phyloP scores from a whole-genome alignment of 805 yeast species.

The Komagataella populi region DNA sequence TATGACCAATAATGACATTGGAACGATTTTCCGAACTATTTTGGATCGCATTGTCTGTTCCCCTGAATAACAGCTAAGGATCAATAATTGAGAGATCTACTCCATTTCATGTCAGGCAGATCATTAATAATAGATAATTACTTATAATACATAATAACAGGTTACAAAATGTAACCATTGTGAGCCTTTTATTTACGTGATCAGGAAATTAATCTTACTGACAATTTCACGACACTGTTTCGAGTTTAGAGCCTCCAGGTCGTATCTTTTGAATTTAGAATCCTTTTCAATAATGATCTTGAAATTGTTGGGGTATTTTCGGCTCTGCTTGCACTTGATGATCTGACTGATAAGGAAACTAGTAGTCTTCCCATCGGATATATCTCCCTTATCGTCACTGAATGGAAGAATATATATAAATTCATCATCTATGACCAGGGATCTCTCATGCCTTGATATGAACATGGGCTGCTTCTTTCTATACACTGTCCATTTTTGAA shows the following conservation, averaged over 20 bases:
- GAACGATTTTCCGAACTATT: not conserved
- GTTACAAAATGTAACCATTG: not conserved
- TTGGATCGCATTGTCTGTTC: not conserved
- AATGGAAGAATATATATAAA: conserved; percentile 82
- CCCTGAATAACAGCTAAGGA: not conserved
- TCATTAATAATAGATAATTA: not conserved
- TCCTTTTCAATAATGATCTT: conserved; percentile 66
- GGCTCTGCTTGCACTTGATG: conserved; percentile 59
- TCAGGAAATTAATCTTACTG: conserved; percentile 32
- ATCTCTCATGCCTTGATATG: conserved; percentile 65
- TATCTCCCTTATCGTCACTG: conserved; percentile 46
- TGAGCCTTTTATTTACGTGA: not conserved
- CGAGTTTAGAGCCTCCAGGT: conserved; percentile 59
- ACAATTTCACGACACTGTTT: conserved; percentile 65
- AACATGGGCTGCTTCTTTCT: conserved; percentile 80
- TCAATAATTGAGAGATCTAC: not conserved
- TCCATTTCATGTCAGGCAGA: not conserved
- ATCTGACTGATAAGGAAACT: conserved; percentile 79
- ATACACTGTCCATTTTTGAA: conserved; percentile 69
- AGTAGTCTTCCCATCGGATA: conserved; percentile 64
- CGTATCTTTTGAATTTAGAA: conserved; percentile 68
- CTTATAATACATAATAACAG: not conserved
- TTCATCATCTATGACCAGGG: conserved; percentile 88
- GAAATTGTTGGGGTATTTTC: conserved; percentile 64
- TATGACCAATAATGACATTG: not conserved